phyloP scores from a whole-genome alignment of 345 rosid genomes.

The Eucalyptus cladocalyx region DNA sequence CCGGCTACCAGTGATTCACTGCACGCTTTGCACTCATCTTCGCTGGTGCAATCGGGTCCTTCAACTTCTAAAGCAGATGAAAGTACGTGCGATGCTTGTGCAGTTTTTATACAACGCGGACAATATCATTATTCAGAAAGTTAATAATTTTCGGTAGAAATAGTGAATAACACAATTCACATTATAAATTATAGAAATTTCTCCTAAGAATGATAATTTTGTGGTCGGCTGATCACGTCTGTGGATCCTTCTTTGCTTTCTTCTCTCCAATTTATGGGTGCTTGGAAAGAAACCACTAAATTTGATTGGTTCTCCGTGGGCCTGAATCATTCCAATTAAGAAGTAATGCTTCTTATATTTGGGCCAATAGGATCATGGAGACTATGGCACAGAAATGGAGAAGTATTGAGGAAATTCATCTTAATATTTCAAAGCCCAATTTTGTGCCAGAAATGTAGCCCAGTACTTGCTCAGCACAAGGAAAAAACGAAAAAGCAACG shows the following conservation, averaged over 20 bases:
- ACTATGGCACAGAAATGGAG: background rate
- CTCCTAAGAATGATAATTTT: background rate
- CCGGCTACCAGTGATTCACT: background rate
- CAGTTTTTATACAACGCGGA: background rate
- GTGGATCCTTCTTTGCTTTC: background rate
- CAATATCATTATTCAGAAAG: background rate
- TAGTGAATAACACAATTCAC: background rate
- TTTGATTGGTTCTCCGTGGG: background rate
- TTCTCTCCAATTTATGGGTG: background rate
- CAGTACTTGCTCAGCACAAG: background rate
- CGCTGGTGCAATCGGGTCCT: background rate
- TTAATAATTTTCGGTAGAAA: background rate
- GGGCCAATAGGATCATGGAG: background rate
- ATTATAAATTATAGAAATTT: background rate
- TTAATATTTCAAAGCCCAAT: background rate
- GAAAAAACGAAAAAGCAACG: background rate
- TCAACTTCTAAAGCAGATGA: slow-evolving; percentile 26
- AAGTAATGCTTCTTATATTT: background rate
- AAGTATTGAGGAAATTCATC: background rate
- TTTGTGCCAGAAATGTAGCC: background rate
- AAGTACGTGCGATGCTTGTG: background rate
- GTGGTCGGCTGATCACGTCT: background rate
- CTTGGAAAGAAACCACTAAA: background rate
- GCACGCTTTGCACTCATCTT: no score
- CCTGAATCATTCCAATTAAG: background rate